phyloP scores from a whole-genome alignment of 2,329 filamentous ascomycete genomes.

The Colletotrichum cereale region DNA sequence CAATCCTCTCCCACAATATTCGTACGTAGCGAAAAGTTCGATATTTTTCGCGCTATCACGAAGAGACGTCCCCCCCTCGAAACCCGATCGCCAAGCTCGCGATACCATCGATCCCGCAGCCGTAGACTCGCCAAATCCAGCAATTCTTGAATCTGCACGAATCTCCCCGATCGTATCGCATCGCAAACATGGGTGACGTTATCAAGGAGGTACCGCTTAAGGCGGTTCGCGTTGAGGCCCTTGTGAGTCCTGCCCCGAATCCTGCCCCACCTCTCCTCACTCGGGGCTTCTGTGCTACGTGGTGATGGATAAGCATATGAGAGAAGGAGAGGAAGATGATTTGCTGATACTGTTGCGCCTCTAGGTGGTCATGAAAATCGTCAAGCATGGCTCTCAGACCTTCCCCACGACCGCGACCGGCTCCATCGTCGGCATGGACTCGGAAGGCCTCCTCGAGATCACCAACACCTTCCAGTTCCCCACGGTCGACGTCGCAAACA shows the following conservation, averaged over 20 bases:
- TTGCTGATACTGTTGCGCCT: constrained; percentile 43
- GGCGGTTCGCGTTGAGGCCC: constrained; percentile 92
- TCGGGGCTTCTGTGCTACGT: constrained; percentile 44
- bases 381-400: constrained; percentile 89
- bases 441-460: constrained; percentile 83
- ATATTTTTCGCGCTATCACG: constrained; percentile 56
- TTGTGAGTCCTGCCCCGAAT: constrained; percentile 71
- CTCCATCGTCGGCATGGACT: constrained; percentile 93
- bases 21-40: constrained; percentile 56
- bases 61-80: constrained; percentile 29
- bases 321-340: neutral
- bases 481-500: constrained; percentile 76
- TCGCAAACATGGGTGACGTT: constrained; percentile 68
- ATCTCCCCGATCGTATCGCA: constrained; percentile 44
- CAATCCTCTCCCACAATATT: constrained; percentile 61
- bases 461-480: constrained; percentile 98
- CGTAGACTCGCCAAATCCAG: constrained; percentile 45
- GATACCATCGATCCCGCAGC: constrained; percentile 45
- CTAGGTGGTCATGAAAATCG: constrained; percentile 96
- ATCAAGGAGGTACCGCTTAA: constrained; percentile 79
- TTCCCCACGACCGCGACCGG: constrained; percentile 94
- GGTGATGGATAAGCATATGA: constrained; percentile 8
- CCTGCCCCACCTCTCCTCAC: constrained; percentile 51
- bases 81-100: constrained; percentile 37
- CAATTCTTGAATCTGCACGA: constrained; percentile 40